Evolutionary conservation across 208 protist genomes (phyloP).

Genomic region (Crithidia acanthocephali): DNA sequence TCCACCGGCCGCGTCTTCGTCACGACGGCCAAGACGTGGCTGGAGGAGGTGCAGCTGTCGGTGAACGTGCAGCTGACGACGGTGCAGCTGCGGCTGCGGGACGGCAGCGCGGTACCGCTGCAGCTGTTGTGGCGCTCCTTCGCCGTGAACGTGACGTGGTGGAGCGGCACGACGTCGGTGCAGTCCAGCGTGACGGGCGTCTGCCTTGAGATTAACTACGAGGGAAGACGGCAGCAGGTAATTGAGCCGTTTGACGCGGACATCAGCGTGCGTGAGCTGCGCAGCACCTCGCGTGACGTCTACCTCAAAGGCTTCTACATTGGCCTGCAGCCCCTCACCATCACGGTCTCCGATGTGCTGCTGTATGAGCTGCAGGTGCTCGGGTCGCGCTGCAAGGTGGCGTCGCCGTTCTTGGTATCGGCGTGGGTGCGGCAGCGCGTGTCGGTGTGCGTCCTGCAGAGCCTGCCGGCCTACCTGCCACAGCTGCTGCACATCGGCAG

Average conservation of each 20-base stretch:
- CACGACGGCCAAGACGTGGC: constrained; percentile 16
- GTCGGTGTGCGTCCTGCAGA: constrained; percentile 2
- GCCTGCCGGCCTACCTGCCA: constrained; percentile 20
- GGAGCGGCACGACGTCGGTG: constrained; percentile 32
- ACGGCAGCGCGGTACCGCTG: constrained; percentile 27
- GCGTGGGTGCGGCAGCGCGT: constrained; percentile 9
- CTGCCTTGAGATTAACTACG: constrained; percentile 43
- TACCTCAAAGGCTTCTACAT: constrained; percentile 36
- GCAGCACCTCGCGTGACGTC: constrained; percentile 22
- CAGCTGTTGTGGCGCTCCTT: constrained; percentile 32
- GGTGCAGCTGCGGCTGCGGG: constrained; percentile 31
- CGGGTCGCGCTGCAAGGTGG: constrained; percentile 17
- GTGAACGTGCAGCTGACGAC: constrained; percentile 28
- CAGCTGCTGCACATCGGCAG: constrained; percentile 35
- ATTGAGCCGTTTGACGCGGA: constrained; percentile 54
- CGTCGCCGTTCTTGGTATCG: constrained; percentile 4
- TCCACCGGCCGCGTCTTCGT: constrained; percentile 17
- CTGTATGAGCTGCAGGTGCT: constrained; percentile 56
- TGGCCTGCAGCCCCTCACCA: constrained; percentile 43
- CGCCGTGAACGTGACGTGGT: constrained; percentile 35
- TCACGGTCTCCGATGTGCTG: constrained; percentile 62
- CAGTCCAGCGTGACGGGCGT: constrained; percentile 56
- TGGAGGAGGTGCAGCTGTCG: constrained; percentile 35
- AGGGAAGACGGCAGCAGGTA: constrained; percentile 34
- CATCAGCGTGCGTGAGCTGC: constrained; percentile 49